Conservation (phyloP, 2,329 filamentous ascomycete genomes). For the Calonectria henricotiae region DNA sequence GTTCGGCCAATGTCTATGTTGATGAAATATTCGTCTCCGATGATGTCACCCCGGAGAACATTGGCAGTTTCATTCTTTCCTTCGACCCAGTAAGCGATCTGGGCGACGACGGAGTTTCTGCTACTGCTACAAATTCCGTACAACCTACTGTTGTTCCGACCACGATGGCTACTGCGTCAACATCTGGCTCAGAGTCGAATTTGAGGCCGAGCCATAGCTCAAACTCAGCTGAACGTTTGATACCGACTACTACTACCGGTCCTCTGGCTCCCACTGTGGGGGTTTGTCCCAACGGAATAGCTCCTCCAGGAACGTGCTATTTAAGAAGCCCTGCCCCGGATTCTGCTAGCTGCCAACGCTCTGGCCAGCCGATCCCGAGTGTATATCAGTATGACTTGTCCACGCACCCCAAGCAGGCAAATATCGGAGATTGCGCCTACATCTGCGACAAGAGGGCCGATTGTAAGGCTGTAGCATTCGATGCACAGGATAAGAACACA, state of each 20-base stretch:
- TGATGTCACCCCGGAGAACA: conserved; percentile 45
- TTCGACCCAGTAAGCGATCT: background rate
- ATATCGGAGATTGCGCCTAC: conserved; percentile 4
- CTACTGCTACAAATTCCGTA: background rate
- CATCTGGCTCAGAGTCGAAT: no score
- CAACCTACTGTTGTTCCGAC: background rate
- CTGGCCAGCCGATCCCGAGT: background rate
- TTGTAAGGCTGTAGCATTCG: conserved; percentile 14
- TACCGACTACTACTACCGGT: background rate
- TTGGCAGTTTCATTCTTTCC: conserved; percentile 36
- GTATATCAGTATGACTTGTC: background rate
- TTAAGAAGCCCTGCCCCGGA: background rate
- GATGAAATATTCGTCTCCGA: conserved; percentile 47
- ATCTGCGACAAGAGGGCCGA: conserved; percentile 3
- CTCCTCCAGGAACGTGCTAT: conserved; percentile 18
- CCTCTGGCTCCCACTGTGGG: background rate
- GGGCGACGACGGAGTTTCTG: background rate
- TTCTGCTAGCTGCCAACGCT: background rate
- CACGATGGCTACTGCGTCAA: background rate
- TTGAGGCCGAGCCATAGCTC: background rate
- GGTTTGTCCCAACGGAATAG: conserved; percentile 10
- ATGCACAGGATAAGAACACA: background rate
- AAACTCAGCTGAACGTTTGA: no score
- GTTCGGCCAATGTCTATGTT: conserved; percentile 29
- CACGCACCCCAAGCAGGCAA: background rate